A percentile compares a stretch with the other conserved stretches of the same genome.
phyloP scores from a whole-genome alignment of 1,284 basidiomycete genomes.

The Entoloma clypeatum region DNA sequence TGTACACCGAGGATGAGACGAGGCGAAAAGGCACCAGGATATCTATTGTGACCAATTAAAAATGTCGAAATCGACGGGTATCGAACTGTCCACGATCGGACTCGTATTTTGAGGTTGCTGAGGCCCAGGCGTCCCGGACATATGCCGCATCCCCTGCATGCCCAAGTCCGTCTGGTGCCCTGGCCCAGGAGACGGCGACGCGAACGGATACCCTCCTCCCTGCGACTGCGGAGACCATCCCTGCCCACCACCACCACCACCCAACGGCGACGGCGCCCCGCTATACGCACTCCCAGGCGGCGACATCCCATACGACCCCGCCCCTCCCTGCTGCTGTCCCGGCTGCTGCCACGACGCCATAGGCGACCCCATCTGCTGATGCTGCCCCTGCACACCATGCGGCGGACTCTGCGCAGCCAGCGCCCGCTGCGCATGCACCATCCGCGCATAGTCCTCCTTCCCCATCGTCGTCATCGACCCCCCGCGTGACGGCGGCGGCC shows the following conservation, averaged over 20 bases:
- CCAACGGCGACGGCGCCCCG: conserved; percentile 32
- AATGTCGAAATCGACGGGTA: conserved; percentile 41
- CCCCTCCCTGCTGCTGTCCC: conserved; percentile 30
- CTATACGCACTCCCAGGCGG: conserved; percentile 37
- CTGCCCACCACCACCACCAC: conserved; percentile 16
- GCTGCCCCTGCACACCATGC: conserved; percentile 18
- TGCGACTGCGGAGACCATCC: conserved; percentile 28
- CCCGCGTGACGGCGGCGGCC: conserved; percentile 27
- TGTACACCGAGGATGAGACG: conserved; percentile 16
- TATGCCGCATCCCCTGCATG: conserved; percentile 36
- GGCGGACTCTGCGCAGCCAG: conserved; percentile 32
- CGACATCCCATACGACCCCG: conserved; percentile 40
- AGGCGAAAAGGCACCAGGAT: conserved; percentile 17
- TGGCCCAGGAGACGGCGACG: conserved; percentile 26
- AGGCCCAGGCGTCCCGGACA: conserved; percentile 41
- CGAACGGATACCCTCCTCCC: conserved; percentile 30
- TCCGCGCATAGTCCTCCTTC: conserved; percentile 52
- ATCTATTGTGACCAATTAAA: conserved; percentile 46
- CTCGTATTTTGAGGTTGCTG: conserved; percentile 36
- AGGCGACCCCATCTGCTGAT: conserved; percentile 25
- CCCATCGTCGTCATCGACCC: conserved; percentile 28
- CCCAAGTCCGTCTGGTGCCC: conserved; percentile 27
- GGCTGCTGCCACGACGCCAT: conserved; percentile 25
- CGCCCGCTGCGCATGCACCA: conserved; percentile 29
- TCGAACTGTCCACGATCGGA: conserved; percentile 29